Percentiles rank a stretch among this genome's conserved stretches.
These are phyloP conservation scores for Cutaneotrichosporon spelunceum DNA, from an alignment of 1,284 basidiomycete genomes.

Conservation along the genomic window DNA sequence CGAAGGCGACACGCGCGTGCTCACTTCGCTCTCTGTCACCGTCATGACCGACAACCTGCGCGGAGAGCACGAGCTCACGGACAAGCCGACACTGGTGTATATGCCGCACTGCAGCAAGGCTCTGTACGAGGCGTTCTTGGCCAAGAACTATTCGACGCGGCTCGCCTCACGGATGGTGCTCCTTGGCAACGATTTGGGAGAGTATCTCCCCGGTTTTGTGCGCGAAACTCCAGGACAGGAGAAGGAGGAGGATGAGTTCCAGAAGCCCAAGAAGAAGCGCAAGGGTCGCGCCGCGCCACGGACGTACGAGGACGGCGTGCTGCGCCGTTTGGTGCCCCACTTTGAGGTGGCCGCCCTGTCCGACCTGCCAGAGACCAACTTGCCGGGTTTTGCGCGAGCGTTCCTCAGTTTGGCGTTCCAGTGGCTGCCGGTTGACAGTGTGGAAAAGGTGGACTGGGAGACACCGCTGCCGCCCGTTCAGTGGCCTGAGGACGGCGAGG, in stretches of 20 bases:
- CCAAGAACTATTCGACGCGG: slow-evolving; percentile 30
- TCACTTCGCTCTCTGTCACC: slow-evolving; percentile 25
- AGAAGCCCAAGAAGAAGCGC: slow-evolving; percentile 47
- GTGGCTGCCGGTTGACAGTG: slow-evolving; percentile 32
- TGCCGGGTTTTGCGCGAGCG: slow-evolving; percentile 46
- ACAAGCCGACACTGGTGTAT: slow-evolving; percentile 35
- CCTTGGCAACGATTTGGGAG: slow-evolving; percentile 45
- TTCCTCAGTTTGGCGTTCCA: slow-evolving; percentile 45
- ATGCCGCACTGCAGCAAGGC: slow-evolving; percentile 45
- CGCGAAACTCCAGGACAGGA: slow-evolving; percentile 6
- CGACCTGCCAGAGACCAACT: slow-evolving; percentile 41
- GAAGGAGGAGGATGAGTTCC: slow-evolving; percentile 29
- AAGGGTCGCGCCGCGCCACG: slow-evolving; percentile 25
- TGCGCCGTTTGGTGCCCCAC: slow-evolving; percentile 43
- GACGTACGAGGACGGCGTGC: slow-evolving; percentile 32
- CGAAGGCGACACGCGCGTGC: slow-evolving; percentile 32
- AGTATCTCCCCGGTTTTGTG: slow-evolving; percentile 38
- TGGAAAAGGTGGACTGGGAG: slow-evolving; percentile 39
- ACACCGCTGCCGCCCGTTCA: slow-evolving; percentile 36
- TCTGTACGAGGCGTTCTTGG: slow-evolving; percentile 42
- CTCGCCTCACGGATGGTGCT: slow-evolving; percentile 27
- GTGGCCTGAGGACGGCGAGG: slow-evolving; percentile 45
- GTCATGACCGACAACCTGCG: slow-evolving; percentile 36
- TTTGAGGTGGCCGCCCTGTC: slow-evolving; percentile 29
- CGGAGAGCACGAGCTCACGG: slow-evolving; percentile 28